Conservation (phyloP, 768 basidiomycete genomes). For the Dentipellis sp. region DNA sequence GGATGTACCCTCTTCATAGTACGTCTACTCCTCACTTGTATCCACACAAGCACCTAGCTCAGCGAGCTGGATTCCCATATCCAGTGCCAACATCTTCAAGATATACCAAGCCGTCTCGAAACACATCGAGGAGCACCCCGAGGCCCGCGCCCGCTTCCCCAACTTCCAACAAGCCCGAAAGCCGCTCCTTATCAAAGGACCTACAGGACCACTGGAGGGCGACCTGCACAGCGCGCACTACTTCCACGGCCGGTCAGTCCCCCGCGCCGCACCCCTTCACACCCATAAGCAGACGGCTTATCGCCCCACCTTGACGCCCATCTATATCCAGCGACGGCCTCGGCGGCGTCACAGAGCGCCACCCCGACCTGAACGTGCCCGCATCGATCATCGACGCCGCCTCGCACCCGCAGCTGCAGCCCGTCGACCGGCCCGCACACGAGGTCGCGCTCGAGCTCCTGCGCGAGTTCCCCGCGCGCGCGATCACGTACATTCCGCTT, state of each 20-base stretch:
- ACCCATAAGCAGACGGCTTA: background rate
- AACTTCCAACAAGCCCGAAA: conserved; percentile 43
- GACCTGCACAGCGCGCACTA: conserved; percentile 69
- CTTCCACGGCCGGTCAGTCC: conserved; percentile 68
- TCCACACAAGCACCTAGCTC: too few species aligned
- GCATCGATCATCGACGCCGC: conserved; percentile 10
- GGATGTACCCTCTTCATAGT: conserved; percentile 53
- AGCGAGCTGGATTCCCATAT: background rate
- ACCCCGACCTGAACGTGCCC: conserved; percentile 50
- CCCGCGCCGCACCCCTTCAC: background rate
- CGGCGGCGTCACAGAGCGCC: conserved; percentile 46
- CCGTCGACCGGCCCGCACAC: conserved; percentile 36
- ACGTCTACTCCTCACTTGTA: conserved; percentile 25
- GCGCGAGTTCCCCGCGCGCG: conserved; percentile 36
- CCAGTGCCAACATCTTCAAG: conserved; percentile 67
- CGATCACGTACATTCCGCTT: conserved; percentile 62
- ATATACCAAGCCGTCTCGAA: conserved; percentile 57
- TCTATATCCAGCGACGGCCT: conserved; percentile 52
- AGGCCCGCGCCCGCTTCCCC: conserved; percentile 46
- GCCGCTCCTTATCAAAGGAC: conserved; percentile 59
- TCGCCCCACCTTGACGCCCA: background rate
- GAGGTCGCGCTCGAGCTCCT: conserved; percentile 52
- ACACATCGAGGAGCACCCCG: conserved; percentile 48
- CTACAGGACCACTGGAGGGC: conserved; percentile 59
- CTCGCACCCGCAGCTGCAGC: conserved; percentile 35